phyloP scores from a whole-genome alignment of 2,329 filamentous ascomycete species.

The Alternaria burnsii region DNA sequence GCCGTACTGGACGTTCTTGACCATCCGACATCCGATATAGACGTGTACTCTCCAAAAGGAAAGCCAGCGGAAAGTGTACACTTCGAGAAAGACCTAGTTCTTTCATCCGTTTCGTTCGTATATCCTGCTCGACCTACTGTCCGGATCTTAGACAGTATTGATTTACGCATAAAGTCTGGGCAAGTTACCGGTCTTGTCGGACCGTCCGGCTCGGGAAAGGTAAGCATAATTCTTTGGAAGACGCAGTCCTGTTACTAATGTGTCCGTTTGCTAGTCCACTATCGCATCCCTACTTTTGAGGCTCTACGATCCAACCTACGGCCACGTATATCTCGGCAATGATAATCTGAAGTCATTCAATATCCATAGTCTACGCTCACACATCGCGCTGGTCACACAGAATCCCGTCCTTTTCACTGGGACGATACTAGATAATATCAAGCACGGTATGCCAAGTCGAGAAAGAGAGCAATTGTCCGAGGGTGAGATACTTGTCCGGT shows the following conservation, averaged over 20 bases:
- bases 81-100: conserved; percentile 43
- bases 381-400: conserved; percentile 47
- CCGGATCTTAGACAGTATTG: conserved; percentile 51
- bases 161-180: conserved; percentile 49
- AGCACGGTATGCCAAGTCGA: conserved; percentile 36
- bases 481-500: conserved; percentile 55
- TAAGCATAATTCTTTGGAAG: background rate
- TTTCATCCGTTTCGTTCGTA: conserved; percentile 53
- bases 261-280: conserved; percentile 52
- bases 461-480: conserved; percentile 32
- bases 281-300: conserved; percentile 54
- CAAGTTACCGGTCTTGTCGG: conserved; percentile 58
- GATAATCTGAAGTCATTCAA: conserved; percentile 40
- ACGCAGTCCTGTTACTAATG: conserved; percentile 1
- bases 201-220: conserved; percentile 50
- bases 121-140: conserved; percentile 56
- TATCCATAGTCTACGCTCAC: conserved; percentile 41
- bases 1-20: conserved; percentile 57
- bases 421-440: conserved; percentile 50
- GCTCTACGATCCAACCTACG: conserved; percentile 49
- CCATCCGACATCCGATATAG: conserved; percentile 49
- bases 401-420: conserved; percentile 46
- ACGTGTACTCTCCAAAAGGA: conserved; percentile 49
- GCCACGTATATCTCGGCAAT: conserved; percentile 38
- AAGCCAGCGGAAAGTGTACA: conserved; percentile 24